Base-by-base conservation (phyloP, 208 protist species). In the Leishmania guyanensis region DNA sequence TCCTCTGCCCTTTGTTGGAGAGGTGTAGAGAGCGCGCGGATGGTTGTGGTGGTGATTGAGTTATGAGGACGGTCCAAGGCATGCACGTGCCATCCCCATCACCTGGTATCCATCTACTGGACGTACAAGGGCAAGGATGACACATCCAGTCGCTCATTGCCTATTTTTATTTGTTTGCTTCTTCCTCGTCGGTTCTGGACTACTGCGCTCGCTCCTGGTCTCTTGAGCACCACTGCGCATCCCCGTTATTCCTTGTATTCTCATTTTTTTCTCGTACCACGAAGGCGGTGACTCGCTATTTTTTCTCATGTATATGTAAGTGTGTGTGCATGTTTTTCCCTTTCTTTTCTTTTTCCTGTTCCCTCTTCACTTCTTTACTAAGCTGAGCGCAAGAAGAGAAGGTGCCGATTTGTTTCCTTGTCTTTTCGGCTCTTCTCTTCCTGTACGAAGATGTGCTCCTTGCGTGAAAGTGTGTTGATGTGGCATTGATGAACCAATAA, bases 131-230 rank as follows among this genome's bases (percentile, higher is more conserved):
- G 43, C 68, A 51, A 72, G 17, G 39, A 14, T 72, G 22, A 48
- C 5, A 72, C 9, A 22, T 10, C 4, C 43, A 72, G 39, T 1
- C 26, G 33, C 29, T 56, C 26, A 14, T 60, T 46, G 36, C 72
- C 48, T 70, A 6, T 62, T 53, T 56, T n/a, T 60, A 46, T 51
- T 71, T 26, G 5, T 56, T 78, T 71, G 39, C 75, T 64, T 84
- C 29, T 80, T 77, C 12, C 26, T 66, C n/a, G 66, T 75, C 72
- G 17, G 0, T 51, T 48, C 50, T 83, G 17, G 48, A 26, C 22
- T 0, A 62, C 39, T 58, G 14, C 62, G n/a, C 53, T 20, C 33
- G 68, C 39, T 72, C 46, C 68, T 10, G 5, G 20, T n/a, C 43
- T 0, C 53, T 14, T 3, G 4, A 53, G 46, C 20, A 17, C 9